phyloP scores from a whole-genome alignment of 179 eudicot genomes.

The Heliamphora pulchella region DNA sequence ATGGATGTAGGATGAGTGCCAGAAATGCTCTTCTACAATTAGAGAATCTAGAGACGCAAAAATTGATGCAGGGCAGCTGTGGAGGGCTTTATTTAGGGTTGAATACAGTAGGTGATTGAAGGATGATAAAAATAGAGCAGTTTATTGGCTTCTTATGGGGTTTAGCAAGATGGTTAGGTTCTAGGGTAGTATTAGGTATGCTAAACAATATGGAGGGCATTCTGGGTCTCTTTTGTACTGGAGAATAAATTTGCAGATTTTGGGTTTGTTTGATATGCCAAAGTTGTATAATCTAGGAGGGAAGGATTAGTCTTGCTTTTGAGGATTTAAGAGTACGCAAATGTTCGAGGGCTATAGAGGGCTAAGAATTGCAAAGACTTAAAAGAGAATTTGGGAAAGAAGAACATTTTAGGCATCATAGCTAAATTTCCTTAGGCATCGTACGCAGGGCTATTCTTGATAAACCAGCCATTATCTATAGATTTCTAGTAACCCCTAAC shows the following conservation, averaged over 20 bases:
- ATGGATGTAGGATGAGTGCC: background rate
- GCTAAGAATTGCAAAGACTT: background rate
- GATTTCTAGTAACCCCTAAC: background rate
- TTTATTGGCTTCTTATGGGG: background rate
- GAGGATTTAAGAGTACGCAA: background rate
- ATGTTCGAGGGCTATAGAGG: background rate
- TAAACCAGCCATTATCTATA: no score
- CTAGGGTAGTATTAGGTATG: background rate
- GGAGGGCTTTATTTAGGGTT: background rate
- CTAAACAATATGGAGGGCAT: background rate
- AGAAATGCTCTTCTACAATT: background rate
- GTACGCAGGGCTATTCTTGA: no score
- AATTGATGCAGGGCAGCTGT: background rate
- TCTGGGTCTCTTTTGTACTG: background rate
- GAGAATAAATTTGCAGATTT: background rate
- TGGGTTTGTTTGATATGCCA: background rate
- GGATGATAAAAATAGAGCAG: background rate
- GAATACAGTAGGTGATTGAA: background rate
- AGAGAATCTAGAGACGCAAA: background rate
- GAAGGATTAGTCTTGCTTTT: background rate
- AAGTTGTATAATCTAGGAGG: background rate
- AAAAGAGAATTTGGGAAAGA: background rate
- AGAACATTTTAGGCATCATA: background rate
- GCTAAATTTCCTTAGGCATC: background rate
- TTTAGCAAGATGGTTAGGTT: background rate